Evolutionary conservation across 2,329 filamentous ascomycete species (phyloP).

Genomic region (Apiospora kogelbergensis): DNA sequence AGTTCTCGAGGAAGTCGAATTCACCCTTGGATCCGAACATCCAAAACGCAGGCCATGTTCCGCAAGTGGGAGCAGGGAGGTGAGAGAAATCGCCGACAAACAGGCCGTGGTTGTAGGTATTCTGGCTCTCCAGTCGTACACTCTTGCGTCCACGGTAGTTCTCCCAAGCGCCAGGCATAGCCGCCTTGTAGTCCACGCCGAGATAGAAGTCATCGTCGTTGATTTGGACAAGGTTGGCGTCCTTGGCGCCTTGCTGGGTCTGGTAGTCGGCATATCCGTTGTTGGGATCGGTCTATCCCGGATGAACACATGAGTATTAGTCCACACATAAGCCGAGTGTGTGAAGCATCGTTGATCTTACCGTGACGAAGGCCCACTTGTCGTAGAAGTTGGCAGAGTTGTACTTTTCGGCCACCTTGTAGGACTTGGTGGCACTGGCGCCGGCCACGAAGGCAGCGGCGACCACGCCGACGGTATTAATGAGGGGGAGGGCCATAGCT

Average conservation of each 20-base stretch:
- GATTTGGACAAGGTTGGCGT: constrained; percentile 35
- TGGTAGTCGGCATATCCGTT: constrained; percentile 62
- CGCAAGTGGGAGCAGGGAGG: constrained; percentile 65
- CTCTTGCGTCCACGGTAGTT: constrained; percentile 47
- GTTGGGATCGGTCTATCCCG: constrained; percentile 54
- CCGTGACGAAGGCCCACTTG: constrained; percentile 45
- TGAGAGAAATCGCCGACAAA: constrained; percentile 70
- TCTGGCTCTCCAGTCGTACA: constrained; percentile 65
- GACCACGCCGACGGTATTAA: constrained; percentile 37
- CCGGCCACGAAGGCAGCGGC: constrained; percentile 36
- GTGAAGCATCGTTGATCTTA: constrained; percentile 20
- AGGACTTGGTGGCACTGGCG: constrained; percentile 33
- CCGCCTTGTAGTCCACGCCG: constrained; percentile 35
- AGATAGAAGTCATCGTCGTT: constrained; percentile 37
- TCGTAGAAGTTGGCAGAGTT: constrained; percentile 46
- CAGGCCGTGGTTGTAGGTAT: constrained; percentile 63
- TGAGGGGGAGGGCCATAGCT: constrained; percentile 42
- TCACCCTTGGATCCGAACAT: constrained; percentile 57
- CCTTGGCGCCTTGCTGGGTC: constrained; percentile 31
- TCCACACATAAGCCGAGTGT: background rate
- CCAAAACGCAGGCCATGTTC: constrained; percentile 68
- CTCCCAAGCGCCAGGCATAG: background rate
- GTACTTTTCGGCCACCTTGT: constrained; percentile 41
- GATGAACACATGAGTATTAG: background rate
- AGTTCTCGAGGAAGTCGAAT: constrained; percentile 68